phyloP scores from a whole-genome alignment of 1,139 yeast genomes.

The Taiozyma sp. region DNA sequence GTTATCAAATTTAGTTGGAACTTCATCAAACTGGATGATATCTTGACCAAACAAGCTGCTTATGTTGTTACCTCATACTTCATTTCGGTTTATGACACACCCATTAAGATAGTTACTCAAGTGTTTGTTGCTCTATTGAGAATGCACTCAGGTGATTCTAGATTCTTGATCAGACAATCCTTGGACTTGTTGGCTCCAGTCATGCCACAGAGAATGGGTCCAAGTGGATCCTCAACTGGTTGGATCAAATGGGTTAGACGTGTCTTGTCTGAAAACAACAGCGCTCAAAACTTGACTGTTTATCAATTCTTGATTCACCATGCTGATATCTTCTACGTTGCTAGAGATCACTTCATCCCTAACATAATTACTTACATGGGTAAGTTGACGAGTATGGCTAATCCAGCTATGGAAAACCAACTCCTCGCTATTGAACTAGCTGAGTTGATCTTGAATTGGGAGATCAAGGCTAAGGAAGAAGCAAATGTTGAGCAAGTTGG shows the following conservation, averaged over 20 bases:
- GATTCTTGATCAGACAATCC: conserved; percentile 80
- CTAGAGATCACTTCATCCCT: conserved; percentile 85
- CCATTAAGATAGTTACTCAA: conserved; percentile 83
- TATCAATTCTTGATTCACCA: conserved; percentile 89
- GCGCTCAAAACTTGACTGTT: conserved; percentile 65
- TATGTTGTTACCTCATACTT: conserved; percentile 85
- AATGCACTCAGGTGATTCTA: conserved; percentile 82
- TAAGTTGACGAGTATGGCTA: conserved; percentile 75
- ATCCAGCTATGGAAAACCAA: conserved; percentile 79
- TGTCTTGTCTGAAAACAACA: conserved; percentile 85
- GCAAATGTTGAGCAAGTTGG: conserved; percentile 10
- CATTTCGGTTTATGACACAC: conserved; percentile 85
- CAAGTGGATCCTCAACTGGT: conserved; percentile 52
- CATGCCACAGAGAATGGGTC: conserved; percentile 62
- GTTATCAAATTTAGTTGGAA: conserved; percentile 94
- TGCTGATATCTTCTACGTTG: conserved; percentile 75
- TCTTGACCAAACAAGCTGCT: conserved; percentile 87
- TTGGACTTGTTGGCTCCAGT: conserved; percentile 88
- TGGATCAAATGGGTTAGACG: conserved; percentile 98
- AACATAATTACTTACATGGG: conserved; percentile 95
- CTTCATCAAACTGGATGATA: conserved; percentile 83
- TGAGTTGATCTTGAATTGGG: conserved; percentile 84
- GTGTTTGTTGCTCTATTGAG: conserved; percentile 86
- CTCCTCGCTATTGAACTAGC: conserved; percentile 84
- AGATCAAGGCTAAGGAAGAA: conserved; percentile 35